A percentile compares a stretch with the other conserved stretches of the same genome.
These are phyloP conservation scores for Allomyces javanicus DNA, from an alignment of 192 early-diverging fungal genomes.

Conservation along the genomic window DNA sequence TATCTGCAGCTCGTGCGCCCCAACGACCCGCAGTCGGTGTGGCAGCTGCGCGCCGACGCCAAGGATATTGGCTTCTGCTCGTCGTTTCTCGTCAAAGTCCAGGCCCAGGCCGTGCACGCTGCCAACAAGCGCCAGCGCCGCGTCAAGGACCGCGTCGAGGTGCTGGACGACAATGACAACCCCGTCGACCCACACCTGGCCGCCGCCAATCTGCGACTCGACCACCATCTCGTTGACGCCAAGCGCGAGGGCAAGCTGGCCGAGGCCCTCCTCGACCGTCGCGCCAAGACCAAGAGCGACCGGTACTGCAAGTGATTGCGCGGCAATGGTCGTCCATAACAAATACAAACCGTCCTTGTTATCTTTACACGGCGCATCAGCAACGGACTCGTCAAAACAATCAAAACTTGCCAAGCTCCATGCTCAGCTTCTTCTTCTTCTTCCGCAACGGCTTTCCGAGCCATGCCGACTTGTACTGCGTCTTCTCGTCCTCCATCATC, in stretches of 20 bases:
- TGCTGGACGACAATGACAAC: neutral
- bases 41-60: neutral
- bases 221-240: conserved; percentile 3
- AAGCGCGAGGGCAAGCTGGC: conserved; percentile 8
- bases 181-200: too few species aligned
- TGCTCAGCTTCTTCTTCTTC: too few species aligned
- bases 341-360: too few species aligned
- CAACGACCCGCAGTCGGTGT: neutral
- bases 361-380: too few species aligned
- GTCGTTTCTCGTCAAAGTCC: conserved; percentile 1
- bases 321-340: too few species aligned
- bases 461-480: too few species aligned
- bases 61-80: neutral
- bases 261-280: conserved; percentile 9
- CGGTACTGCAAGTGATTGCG: conserved; percentile 6
- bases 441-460: too few species aligned
- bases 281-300: conserved; percentile 10
- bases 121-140: neutral
- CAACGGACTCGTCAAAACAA: too few species aligned
- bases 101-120: neutral
- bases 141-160: conserved; percentile 1
- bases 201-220: too few species aligned
- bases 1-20: neutral
- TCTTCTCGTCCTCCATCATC: too few species aligned
- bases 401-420: too few species aligned